Percentiles rank a stretch among this genome's conserved stretches.
These are phyloP conservation scores for Coprinopsis strossmayeri DNA, from an alignment of 768 basidiomycete species.

Conservation along the genomic window DNA sequence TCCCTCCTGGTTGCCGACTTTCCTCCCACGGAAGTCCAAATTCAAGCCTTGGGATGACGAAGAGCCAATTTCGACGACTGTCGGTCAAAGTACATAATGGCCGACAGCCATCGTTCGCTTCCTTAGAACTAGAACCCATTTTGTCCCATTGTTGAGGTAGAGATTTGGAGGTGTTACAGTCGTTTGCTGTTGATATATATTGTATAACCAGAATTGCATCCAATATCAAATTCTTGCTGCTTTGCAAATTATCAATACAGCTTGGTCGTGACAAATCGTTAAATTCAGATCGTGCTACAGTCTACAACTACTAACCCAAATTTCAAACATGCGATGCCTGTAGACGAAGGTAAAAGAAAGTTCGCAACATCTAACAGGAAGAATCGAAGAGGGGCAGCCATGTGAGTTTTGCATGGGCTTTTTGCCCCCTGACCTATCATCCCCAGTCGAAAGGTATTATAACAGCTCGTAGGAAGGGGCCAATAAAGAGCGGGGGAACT, in stretches of 20 bases:
- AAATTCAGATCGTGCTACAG: neutral
- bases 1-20: constrained; percentile 64
- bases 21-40: constrained; percentile 60
- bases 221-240: neutral
- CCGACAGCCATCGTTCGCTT: no score
- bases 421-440: constrained; percentile 2
- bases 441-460: constrained; percentile 7
- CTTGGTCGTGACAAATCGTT: neutral
- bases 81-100: constrained; percentile 9
- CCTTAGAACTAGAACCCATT: no score
- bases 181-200: constrained; percentile 5
- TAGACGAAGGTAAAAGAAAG: neutral
- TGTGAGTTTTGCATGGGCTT: neutral
- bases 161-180: neutral
- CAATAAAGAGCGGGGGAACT: neutral
- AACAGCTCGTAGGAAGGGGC: constrained; percentile 3
- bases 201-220: constrained; percentile 3
- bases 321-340: constrained; percentile 1
- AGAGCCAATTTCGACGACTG: constrained; percentile 25
- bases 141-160: no score
- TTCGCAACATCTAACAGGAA: neutral
- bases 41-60: constrained; percentile 85
- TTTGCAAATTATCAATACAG: no score
- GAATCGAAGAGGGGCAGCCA: neutral
- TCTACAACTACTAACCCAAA: neutral